phyloP scores from a whole-genome alignment of 1,284 basidiomycete genomes.

The Lentinula novae-zelandiae region DNA sequence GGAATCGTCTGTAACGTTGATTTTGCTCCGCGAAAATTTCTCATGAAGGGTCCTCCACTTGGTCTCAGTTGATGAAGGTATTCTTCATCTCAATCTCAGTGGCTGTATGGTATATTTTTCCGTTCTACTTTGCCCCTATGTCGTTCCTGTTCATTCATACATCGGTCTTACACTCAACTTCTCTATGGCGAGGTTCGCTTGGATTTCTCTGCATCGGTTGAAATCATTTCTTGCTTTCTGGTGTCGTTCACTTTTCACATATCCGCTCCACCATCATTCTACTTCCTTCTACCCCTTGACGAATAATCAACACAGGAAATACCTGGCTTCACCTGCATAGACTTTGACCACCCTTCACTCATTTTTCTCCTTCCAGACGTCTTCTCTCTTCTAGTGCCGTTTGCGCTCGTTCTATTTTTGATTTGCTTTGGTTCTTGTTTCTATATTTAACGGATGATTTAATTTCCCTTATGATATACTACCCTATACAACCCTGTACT shows the following conservation, averaged over 20 bases:
- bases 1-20: neutral
- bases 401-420: neutral
- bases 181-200: neutral
- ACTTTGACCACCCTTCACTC: neutral
- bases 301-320: too few relatives aligned
- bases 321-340: neutral
- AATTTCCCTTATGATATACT: neutral
- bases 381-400: neutral
- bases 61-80: neutral
- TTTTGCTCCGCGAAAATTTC: neutral
- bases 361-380: neutral
- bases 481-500: neutral
- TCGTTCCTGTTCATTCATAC: too few relatives aligned
- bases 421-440: neutral
- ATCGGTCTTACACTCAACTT: neutral
- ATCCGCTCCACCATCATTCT: too few relatives aligned
- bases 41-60: neutral
- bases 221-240: neutral
- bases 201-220: neutral
- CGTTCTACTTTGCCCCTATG: neutral
- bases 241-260: too few relatives aligned
- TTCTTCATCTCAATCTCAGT: neutral
- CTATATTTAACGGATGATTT: slow-evolving; percentile 1
- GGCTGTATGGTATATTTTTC: neutral
- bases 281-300: neutral